Evolutionary conservation across 352 stramenopile genomes (phyloP).

Genomic region (Globisporangium perplexum): DNA sequence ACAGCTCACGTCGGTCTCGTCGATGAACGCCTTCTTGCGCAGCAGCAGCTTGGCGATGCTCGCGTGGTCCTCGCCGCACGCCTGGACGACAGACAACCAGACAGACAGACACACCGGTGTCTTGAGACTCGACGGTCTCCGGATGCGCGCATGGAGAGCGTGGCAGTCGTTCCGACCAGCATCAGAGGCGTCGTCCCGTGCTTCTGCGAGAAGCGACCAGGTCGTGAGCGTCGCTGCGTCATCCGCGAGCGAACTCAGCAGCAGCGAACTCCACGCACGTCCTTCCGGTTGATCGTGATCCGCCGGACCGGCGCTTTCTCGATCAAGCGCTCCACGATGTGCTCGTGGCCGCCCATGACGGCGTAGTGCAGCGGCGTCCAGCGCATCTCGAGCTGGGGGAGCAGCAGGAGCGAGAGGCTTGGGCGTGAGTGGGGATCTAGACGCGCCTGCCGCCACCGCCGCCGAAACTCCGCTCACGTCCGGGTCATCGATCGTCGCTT

Average conservation of each 20-base stretch:
- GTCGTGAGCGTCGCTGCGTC: not conserved
- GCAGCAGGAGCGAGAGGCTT: not conserved
- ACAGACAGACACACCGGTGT: too few relatives aligned
- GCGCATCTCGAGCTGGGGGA: constrained; percentile 59
- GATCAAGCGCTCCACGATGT: constrained; percentile 41
- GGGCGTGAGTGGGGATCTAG: not conserved
- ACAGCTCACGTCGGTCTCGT: constrained; percentile 64
- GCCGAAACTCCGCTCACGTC: constrained; percentile 44
- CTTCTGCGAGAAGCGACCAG: constrained; percentile 28
- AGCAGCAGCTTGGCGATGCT: constrained; percentile 50
- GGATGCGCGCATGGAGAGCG: not conserved
- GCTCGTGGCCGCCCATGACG: constrained; percentile 66
- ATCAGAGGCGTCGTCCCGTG: constrained; percentile 71
- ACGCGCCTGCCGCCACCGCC: too few relatives aligned
- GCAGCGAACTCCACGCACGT: constrained; percentile 24
- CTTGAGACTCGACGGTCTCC: not conserved
- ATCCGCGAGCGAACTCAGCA: not conserved
- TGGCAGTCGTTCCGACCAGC: constrained; percentile 25
- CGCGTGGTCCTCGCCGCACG: constrained; percentile 67
- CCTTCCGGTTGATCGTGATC: constrained; percentile 79
- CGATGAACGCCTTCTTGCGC: constrained; percentile 67
- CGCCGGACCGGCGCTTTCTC: constrained; percentile 65
- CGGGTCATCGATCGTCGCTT: constrained; percentile 69
- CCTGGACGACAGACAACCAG: constrained; percentile 22
- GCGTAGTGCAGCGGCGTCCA: constrained; percentile 80